Conservation (phyloP, 139 green algal genomes). For the Chlorella sorokiniana region DNA sequence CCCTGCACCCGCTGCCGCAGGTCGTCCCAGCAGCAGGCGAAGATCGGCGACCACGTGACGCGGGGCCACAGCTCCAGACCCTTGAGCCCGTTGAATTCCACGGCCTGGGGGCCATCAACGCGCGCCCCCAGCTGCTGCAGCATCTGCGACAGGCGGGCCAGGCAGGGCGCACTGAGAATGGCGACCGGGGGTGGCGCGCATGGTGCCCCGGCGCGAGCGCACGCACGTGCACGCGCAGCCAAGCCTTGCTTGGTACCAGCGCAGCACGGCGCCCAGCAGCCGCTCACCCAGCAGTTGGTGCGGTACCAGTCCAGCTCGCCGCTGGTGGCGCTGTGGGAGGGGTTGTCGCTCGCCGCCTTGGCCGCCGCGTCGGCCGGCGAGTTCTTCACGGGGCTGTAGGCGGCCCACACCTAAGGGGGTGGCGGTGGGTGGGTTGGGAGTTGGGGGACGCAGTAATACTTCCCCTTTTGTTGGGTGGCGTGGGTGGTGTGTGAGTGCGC, state of each 20-base stretch:
- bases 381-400: conserved; percentile 98
- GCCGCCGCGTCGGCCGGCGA: conserved; percentile 78
- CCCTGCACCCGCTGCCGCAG: conserved; percentile 60
- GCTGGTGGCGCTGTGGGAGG: conserved; percentile 89
- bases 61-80: conserved; percentile 70
- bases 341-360: conserved; percentile 81
- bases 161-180: not conserved
- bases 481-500: not conserved
- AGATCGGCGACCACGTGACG: conserved; percentile 79
- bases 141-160: conserved; percentile 15
- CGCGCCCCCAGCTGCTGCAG: conserved; percentile 44
- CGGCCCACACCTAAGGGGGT: conserved; percentile 82
- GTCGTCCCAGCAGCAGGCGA: conserved; percentile 73
- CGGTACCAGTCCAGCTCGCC: conserved; percentile 85
- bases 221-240: no score
- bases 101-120: conserved; percentile 48
- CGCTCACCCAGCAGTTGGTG: conserved; percentile 37
- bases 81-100: conserved; percentile 59
- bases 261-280: not conserved
- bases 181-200: no score
- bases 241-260: no score
- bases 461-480: not conserved
- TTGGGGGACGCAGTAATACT: not conserved
- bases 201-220: no score
- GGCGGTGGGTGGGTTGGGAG: not conserved